Base-by-base conservation (phyloP, 1,284 basidiomycete species). In the Tilletia horrida region DNA sequence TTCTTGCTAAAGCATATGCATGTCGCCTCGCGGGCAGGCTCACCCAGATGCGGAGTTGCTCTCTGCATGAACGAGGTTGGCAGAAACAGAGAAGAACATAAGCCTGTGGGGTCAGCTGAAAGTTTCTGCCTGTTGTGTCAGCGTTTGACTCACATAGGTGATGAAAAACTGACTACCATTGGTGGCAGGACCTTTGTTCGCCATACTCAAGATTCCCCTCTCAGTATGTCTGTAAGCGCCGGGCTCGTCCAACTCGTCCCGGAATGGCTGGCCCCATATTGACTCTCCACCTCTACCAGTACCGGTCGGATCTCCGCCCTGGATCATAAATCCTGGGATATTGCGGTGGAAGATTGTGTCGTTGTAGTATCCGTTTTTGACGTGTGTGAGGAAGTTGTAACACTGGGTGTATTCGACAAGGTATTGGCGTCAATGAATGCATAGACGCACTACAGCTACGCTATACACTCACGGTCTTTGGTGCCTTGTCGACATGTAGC, bases 281-380 rank as follows among this genome's bases (percentile, higher is more conserved):
- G 91, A 93, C 77, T 91, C 85, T 6, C 95, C 95, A 3, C 95
- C 96, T 31, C 90, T 85, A 0, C 96, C 95, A 1, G 94, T 98
- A 0, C 96, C 95, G 0, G 92, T 94, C 1, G 94, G 94, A 82
- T 98, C 94, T 57, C 94, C 95, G 1, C 93, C 93, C 86, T 97
- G 93, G 31, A 93, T 87, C 96, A 99, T 98, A 81, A 99, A 99
- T 0, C 92, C 94, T 4, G 93, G 93, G 14, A 99, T 92, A 62
- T 96, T 85, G 43, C 95, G 88, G 80, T 99, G 95, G 83, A 98
- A 99, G 40, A 81, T 72, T 69, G 88, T 89, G 74, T 92, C 85
- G 75, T 97, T 89, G 81, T 97, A 99, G 75, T 93, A 92, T 2
- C 93, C 93, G 43, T 88, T 85, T 64, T 68, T 71, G 65, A 67